phyloP scores from a whole-genome alignment of 129 eudicot genomes.

The Lactuca sativa region DNA sequence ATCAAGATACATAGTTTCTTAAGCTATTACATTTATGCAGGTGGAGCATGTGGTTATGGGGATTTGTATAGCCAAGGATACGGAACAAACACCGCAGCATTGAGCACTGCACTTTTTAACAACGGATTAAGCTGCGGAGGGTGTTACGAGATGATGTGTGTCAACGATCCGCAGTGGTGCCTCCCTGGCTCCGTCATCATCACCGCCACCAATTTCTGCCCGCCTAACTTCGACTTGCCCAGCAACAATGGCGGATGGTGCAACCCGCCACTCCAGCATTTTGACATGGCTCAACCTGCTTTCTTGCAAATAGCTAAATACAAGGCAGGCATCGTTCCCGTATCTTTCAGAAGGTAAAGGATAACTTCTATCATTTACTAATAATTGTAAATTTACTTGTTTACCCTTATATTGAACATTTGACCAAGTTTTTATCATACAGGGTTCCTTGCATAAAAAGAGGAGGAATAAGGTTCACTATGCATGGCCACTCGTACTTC shows the following conservation, averaged over 20 bases:
- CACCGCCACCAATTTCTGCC: conserved; percentile 70
- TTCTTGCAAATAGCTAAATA: conserved; percentile 59
- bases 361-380: conserved; percentile 1
- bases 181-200: conserved; percentile 39
- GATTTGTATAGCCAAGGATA: conserved; percentile 49
- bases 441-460: conserved; percentile 54
- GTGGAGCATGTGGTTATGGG: conserved; percentile 65
- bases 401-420: not conserved
- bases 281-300: conserved; percentile 59
- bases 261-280: conserved; percentile 65
- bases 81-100: conserved; percentile 53
- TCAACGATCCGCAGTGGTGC: conserved; percentile 54
- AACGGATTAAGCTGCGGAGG: conserved; percentile 52
- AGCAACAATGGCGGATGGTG: conserved; percentile 64
- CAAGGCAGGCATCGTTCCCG: conserved; percentile 62
- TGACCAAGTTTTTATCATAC: not conserved
- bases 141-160: conserved; percentile 49
- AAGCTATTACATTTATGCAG: conserved; percentile 18
- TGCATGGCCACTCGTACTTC: conserved; percentile 53
- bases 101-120: conserved; percentile 50
- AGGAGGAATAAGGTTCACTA: conserved; percentile 57
- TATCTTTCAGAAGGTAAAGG: conserved; percentile 47
- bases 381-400: not conserved
- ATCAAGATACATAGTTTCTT: not conserved
- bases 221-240: conserved; percentile 44